phyloP scores from a whole-genome alignment of 2,329 filamentous ascomycete genomes.

The Neonectria coccinea region DNA sequence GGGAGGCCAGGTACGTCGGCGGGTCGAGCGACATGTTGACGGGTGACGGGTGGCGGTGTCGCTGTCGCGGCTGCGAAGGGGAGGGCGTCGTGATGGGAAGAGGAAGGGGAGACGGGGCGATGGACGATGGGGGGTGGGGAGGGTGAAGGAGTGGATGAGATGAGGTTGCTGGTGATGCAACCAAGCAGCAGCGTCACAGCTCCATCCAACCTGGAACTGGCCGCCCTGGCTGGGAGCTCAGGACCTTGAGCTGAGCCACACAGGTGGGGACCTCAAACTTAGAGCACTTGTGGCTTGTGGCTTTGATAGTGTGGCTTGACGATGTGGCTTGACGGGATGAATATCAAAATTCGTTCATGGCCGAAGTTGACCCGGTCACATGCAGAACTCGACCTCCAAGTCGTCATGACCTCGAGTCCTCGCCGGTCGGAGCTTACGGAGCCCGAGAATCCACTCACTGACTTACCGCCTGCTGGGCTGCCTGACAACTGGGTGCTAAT shows the following conservation, averaged over 20 bases:
- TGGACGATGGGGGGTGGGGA: slow-evolving; percentile 22
- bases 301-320: background rate
- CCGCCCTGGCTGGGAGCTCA: slow-evolving; percentile 22
- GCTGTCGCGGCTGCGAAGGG: slow-evolving; percentile 46
- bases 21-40: slow-evolving; percentile 87
- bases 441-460: background rate
- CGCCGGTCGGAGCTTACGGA: background rate
- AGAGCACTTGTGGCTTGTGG: background rate
- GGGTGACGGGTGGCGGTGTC: slow-evolving; percentile 42
- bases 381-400: slow-evolving; percentile 4
- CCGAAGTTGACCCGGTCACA: slow-evolving; percentile 7
- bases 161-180: slow-evolving; percentile 48
- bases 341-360: background rate
- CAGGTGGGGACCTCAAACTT: background rate
- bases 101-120: slow-evolving; percentile 26
- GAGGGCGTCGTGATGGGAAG: slow-evolving; percentile 30
- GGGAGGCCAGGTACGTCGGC: slow-evolving; percentile 83
- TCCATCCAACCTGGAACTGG: slow-evolving; percentile 32
- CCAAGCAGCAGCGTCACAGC: slow-evolving; percentile 45
- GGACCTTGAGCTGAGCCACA: slow-evolving; percentile 34
- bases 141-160: slow-evolving; percentile 37
- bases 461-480: background rate
- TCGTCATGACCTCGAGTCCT: slow-evolving; percentile 1
- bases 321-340: slow-evolving; percentile 15
- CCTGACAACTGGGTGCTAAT: background rate